Conservation (phyloP, 768 basidiomycete species). For the Leccinum aurantiacum region DNA sequence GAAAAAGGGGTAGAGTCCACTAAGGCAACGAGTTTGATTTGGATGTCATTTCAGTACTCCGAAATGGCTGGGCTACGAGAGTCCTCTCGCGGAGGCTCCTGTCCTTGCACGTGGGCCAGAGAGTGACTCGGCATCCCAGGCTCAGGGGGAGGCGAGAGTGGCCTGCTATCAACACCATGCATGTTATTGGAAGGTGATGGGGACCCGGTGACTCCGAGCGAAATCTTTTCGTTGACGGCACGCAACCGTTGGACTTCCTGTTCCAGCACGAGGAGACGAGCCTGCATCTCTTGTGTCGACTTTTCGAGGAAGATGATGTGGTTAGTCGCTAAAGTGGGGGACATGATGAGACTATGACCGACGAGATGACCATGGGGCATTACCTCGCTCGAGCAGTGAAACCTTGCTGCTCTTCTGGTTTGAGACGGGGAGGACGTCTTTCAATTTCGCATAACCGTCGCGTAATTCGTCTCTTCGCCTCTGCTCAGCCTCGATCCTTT, state of each 20-base stretch:
- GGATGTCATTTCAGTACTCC: slow-evolving; percentile 29
- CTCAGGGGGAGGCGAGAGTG: slow-evolving; percentile 68
- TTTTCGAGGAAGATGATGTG: slow-evolving; percentile 75
- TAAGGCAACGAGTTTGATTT: slow-evolving; percentile 21
- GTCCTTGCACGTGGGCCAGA: slow-evolving; percentile 56
- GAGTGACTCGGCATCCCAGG: slow-evolving; percentile 45
- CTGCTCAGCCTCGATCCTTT: slow-evolving; percentile 90
- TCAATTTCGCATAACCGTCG: slow-evolving; percentile 86
- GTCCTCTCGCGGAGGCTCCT: slow-evolving; percentile 62
- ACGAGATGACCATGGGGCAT: slow-evolving; percentile 29
- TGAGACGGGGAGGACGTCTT: slow-evolving; percentile 81
- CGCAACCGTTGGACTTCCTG: slow-evolving; percentile 70
- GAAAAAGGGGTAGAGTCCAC: slow-evolving; percentile 35
- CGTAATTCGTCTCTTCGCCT: slow-evolving; percentile 84
- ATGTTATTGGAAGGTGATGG: slow-evolving; percentile 53
- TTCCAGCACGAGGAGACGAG: slow-evolving; percentile 64
- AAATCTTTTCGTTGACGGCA: slow-evolving; percentile 80
- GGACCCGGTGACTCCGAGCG: slow-evolving; percentile 57
- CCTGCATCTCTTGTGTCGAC: slow-evolving; percentile 68
- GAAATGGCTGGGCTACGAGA: slow-evolving; percentile 44
- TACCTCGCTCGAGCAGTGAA: slow-evolving; percentile 84
- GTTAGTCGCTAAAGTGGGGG: slow-evolving; percentile 58
- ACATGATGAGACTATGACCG: slow-evolving; percentile 13
- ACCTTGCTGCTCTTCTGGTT: slow-evolving; percentile 94
- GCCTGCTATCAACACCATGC: slow-evolving; percentile 44